These are phyloP conservation scores for Pistacia vera DNA, from an alignment of 345 rosid genomes.

Conservation along the genomic window DNA sequence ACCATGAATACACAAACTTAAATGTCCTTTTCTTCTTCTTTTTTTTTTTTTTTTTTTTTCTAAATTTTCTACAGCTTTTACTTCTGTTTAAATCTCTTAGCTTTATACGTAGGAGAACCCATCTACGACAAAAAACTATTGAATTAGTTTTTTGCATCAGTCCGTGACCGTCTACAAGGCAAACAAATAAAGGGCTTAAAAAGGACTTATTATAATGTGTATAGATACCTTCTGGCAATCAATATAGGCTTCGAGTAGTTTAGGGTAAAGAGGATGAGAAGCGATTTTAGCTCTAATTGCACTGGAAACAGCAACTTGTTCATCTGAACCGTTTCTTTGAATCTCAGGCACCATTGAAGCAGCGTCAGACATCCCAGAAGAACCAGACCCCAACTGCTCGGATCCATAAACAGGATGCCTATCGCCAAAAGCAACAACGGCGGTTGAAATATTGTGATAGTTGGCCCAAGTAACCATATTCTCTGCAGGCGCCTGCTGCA, in stretches of 20 bases:
- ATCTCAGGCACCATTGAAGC: slow-evolving; percentile 40
- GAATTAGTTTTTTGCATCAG: not conserved
- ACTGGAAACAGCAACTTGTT: slow-evolving; percentile 22
- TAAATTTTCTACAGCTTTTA: not conserved
- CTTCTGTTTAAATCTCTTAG: not conserved
- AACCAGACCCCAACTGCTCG: slow-evolving; percentile 20
- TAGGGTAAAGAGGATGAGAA: slow-evolving; percentile 62
- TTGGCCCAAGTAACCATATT: slow-evolving; percentile 15
- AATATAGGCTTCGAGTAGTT: slow-evolving; percentile 50
- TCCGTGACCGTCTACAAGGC: not conserved
- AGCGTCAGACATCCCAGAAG: slow-evolving; percentile 50
- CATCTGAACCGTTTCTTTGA: slow-evolving; percentile 30
- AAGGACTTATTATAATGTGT: not conserved
- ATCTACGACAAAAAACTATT: not conserved
- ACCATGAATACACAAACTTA: not conserved
- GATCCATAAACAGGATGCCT: slow-evolving; percentile 26
- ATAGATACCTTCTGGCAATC: slow-evolving; percentile 57
- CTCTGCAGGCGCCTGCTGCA: slow-evolving; percentile 14
- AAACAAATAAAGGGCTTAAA: not conserved
- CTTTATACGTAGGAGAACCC: not conserved
- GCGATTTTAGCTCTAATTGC: slow-evolving; percentile 51
- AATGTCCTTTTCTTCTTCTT: not conserved
- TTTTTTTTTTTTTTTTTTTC: not conserved
- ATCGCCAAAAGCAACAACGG: slow-evolving; percentile 18
- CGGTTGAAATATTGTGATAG: not conserved